Percentiles rank a stretch among this genome's conserved stretches.
These are phyloP conservation scores for Ophiostoma angusticollis DNA, from an alignment of 2,329 filamentous ascomycete species.

Conservation along the genomic window DNA sequence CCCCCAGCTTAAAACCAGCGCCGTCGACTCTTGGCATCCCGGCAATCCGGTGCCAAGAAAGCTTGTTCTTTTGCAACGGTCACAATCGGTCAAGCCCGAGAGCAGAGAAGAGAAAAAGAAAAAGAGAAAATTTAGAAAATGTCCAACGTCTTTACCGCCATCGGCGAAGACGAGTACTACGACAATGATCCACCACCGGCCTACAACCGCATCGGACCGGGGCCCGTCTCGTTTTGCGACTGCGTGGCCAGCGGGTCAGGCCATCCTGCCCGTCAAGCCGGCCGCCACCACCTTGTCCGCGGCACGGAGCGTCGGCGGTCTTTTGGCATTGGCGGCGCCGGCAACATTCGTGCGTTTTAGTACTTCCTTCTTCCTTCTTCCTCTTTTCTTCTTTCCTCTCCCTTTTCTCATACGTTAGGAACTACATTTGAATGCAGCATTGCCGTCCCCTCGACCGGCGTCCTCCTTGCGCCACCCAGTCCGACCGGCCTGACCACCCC, in stretches of 20 bases:
- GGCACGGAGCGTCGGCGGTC: slow-evolving; percentile 7
- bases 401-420: background rate
- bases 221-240: background rate
- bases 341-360: slow-evolving; percentile 8
- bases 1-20: background rate
- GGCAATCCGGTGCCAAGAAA: slow-evolving; percentile 8
- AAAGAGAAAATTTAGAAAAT: too few relatives aligned
- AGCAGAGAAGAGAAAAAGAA: too few relatives aligned
- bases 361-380: background rate
- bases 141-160: background rate
- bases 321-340: slow-evolving; percentile 12
- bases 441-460: background rate
- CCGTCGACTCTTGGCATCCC: slow-evolving; percentile 7
- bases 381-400: background rate
- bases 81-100: too few relatives aligned
- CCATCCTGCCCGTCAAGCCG: background rate
- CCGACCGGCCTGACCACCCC: too few relatives aligned
- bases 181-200: slow-evolving; percentile 6
- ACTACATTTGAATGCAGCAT: slow-evolving; percentile 4
- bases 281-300: background rate
- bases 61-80: background rate
- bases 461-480: too few relatives aligned
- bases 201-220: slow-evolving; percentile 3
- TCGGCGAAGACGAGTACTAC: slow-evolving; percentile 7
- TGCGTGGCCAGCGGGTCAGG: background rate